These are phyloP conservation scores for Primulina tabacum DNA, from an alignment of 257 asterid species.

Conservation along the genomic window DNA sequence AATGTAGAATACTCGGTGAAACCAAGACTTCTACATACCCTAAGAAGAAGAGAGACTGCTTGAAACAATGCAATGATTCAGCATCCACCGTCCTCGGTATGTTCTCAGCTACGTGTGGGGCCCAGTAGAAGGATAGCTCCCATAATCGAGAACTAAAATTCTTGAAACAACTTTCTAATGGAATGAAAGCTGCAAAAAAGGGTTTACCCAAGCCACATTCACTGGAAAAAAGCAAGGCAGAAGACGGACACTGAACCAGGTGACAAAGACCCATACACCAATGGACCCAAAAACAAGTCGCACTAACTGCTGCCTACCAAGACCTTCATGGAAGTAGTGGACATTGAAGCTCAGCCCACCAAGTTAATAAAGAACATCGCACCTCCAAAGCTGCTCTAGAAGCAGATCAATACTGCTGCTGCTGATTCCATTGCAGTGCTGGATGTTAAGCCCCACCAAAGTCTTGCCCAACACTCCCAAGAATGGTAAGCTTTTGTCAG, in stretches of 20 bases:
- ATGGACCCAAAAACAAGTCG: not conserved
- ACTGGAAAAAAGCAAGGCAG: not conserved
- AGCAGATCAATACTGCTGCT: conserved; percentile 42
- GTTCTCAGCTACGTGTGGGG: not conserved
- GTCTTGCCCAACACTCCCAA: conserved; percentile 49
- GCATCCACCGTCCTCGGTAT: not conserved
- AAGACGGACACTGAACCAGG: not conserved
- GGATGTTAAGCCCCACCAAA: conserved; percentile 69
- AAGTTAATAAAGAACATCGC: conserved; percentile 63
- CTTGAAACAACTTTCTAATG: not conserved
- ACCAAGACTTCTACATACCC: not conserved
- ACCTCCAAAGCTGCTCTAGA: conserved; percentile 68
- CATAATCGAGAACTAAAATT: not conserved
- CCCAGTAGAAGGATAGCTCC: not conserved
- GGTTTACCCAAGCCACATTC: not conserved
- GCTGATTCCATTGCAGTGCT: conserved; percentile 62
- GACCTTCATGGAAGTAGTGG: not conserved
- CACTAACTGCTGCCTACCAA: not conserved
- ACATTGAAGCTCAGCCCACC: not conserved
- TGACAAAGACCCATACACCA: not conserved
- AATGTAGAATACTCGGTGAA: not conserved
- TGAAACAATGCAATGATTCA: not conserved
- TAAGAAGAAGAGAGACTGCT: not conserved
- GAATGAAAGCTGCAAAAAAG: not conserved
- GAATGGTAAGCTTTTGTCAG: conserved; percentile 55